Evolutionary conservation across 2,329 filamentous ascomycete genomes (phyloP), one percentile per base, ranked within the genome.

Genomic region (Chaetoscypha palmicola): DNA sequence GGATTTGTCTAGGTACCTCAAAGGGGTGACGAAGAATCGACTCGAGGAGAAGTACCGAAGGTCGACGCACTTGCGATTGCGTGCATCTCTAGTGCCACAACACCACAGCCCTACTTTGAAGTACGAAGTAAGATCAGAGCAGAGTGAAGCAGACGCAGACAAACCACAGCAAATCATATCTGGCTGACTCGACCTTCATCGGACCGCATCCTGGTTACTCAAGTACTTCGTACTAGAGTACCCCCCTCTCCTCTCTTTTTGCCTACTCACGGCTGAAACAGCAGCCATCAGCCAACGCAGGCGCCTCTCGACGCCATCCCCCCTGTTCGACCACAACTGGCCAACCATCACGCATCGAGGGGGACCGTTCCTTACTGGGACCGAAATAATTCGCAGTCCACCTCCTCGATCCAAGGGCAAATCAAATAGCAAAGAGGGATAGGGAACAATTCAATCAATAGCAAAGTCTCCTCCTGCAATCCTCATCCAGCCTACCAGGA

Each of bases 351-450:
- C 33, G 34, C 38, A 43, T 30, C 26, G 28, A 38, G 43, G 24
- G 10, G 16, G 36, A 32, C 21, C 42, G 38, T 53, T 54, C 52
- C 50, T 54, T 46, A 56, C 53, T 48, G 42, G 37, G 21, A 49
- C 47, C 21, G 36, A 47, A 55, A 53, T 54, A 54, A 45, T 53
- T 41, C n/a, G n/a, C n/a, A n/a, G n/a, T n/a, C n/a, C n/a, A n/a
- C n/a, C n/a, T n/a, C n/a, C n/a, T n/a, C 16, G 17, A 26, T 35
- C 33, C 28, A 33, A 23, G 31, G 32, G 40, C 39, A 38, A 41
- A 39, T 33, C 38, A 19, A 35, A 47, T 14, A 34, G 31, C 11
- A 31, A 30, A 26, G 38, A 39, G 36, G 26, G 24, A 28, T 11
- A 33, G 22, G 43, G 22, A 47, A 21, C n/a, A n/a, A n/a, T n/a